Base-by-base conservation (phyloP, 306 rosid species). In the Purshia tridentata region DNA sequence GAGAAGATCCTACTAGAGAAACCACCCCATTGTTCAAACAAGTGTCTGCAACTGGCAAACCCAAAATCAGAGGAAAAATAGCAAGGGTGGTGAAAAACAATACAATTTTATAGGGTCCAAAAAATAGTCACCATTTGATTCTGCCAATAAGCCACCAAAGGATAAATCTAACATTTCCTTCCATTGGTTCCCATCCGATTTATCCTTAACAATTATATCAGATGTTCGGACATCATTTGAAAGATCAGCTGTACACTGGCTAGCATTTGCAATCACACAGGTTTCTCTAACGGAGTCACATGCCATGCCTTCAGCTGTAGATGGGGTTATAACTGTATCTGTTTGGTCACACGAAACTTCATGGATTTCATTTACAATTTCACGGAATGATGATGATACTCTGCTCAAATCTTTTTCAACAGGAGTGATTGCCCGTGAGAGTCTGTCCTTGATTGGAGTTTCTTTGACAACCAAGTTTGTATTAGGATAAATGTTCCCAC, bases 81-180 rank as follows among this genome's bases (percentile, higher is more conserved):
- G 49, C 61, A 68, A 77, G 39, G 39, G 18, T 39, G 71, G 58
- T 49, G 47, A 29, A 76, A 79, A 60, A 39, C 47, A 61, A 50
- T 45, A 67, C 59, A 72, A 55, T 64, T 60, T 8, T 62, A 19
- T 19, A 77, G 42, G 57, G 67, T 44, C 52, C 56, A 72, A 42
- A 37, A 72, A 65, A 78, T 81, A 82, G 70, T 74, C 56, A 92
- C 98, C 92, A 67, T 69, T 61, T 67, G 48, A 15, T 78, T 86
- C 83, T 56, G 65, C 81, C 65, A 72, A 72, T 23, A 59, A 46
- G 80, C 70, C 81, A 64, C 18, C 61, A 72, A 67, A 69, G 20
- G 87, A 80, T 79, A 81, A 76, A 79, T 76, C 76, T 29, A 72
- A 54, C 58, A 19, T 69, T 50, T 80, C 77, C 63, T 60, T 78